Evolutionary conservation across 495 filamentous ascomycete genomes (phyloP).

Genomic region (Patellaria atrata): DNA sequence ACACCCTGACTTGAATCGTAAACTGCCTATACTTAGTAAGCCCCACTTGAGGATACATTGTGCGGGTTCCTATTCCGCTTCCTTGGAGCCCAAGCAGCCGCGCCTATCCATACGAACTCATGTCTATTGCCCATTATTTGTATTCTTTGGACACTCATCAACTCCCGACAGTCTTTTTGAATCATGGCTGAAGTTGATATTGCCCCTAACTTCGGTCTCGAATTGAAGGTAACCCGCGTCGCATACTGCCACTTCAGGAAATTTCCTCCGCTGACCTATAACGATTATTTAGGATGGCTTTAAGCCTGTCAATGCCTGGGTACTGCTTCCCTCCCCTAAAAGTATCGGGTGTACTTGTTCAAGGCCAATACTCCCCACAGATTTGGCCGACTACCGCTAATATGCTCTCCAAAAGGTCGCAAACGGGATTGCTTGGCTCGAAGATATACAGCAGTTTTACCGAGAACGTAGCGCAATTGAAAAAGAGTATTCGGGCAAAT

Average conservation of each 20-base stretch:
- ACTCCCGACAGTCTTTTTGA: no score
- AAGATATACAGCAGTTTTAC: slow-evolving; percentile 95
- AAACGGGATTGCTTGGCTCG: slow-evolving; percentile 82
- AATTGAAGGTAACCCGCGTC: slow-evolving; percentile 58
- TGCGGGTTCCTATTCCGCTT: no score
- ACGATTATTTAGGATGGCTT: slow-evolving; percentile 60
- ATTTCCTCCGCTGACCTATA: slow-evolving; percentile 16
- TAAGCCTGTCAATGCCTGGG: slow-evolving; percentile 86
- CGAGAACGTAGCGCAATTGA: slow-evolving; percentile 85
- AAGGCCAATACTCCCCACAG: background rate
- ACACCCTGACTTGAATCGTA: no score
- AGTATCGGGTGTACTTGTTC: background rate
- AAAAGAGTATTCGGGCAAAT: slow-evolving; percentile 85
- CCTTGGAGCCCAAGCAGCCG: no score
- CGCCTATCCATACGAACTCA: no score
- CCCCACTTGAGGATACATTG: no score
- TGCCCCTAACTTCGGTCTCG: slow-evolving; percentile 70
- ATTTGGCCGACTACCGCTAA: slow-evolving; percentile 17
- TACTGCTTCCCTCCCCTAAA: slow-evolving; percentile 26
- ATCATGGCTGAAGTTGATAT: slow-evolving; percentile 52
- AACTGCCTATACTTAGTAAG: no score
- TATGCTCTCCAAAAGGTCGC: slow-evolving; percentile 40
- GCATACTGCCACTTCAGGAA: slow-evolving; percentile 4
- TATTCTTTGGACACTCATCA: no score
- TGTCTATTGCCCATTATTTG: no score